Evolutionary conservation across 2,329 filamentous ascomycete species (phyloP).

Genomic region (Diaporthe sp.): DNA sequence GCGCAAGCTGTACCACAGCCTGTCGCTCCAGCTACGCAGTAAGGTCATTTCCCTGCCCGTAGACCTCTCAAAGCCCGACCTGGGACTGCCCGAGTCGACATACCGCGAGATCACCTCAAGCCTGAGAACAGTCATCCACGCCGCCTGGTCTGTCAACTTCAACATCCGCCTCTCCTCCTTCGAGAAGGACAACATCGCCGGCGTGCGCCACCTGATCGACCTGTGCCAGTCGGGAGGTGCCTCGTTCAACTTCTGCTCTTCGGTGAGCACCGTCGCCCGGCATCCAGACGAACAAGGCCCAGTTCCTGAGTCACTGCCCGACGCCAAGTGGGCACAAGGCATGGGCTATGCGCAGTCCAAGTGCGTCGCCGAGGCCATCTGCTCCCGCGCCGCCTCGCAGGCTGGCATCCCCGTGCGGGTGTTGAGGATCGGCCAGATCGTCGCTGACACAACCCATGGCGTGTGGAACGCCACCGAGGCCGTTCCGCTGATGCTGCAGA

Average conservation of each 20-base stretch:
- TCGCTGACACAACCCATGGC: slow-evolving; percentile 61
- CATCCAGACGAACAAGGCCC: slow-evolving; percentile 45
- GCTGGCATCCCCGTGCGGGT: slow-evolving; percentile 51
- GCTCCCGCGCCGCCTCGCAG: slow-evolving; percentile 50
- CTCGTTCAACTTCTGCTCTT: slow-evolving; percentile 65
- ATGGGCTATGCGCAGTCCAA: slow-evolving; percentile 61
- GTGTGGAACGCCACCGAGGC: slow-evolving; percentile 66
- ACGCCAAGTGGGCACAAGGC: slow-evolving; percentile 54
- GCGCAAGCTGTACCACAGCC: slow-evolving; percentile 37
- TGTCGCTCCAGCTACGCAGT: slow-evolving; percentile 43
- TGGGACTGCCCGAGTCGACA: slow-evolving; percentile 53
- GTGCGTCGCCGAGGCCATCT: slow-evolving; percentile 56
- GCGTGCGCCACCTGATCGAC: slow-evolving; percentile 58
- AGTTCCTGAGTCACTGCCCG: slow-evolving; percentile 53
- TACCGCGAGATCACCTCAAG: slow-evolving; percentile 48
- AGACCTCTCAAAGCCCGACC: slow-evolving; percentile 54
- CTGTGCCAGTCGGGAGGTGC: slow-evolving; percentile 47
- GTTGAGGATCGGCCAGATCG: slow-evolving; percentile 64
- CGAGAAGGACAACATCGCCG: slow-evolving; percentile 61
- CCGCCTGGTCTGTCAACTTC: slow-evolving; percentile 70
- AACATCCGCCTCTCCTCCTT: slow-evolving; percentile 65
- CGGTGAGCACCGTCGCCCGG: slow-evolving; percentile 58
- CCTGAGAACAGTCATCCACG: slow-evolving; percentile 62
- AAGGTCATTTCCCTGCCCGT: slow-evolving; percentile 55
- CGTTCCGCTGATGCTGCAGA: slow-evolving; percentile 65